Evolutionary conservation across 495 filamentous ascomycete species (phyloP), one percentile per base, ranked within the genome.

Genomic region (Oleoguttula mirabilis): DNA sequence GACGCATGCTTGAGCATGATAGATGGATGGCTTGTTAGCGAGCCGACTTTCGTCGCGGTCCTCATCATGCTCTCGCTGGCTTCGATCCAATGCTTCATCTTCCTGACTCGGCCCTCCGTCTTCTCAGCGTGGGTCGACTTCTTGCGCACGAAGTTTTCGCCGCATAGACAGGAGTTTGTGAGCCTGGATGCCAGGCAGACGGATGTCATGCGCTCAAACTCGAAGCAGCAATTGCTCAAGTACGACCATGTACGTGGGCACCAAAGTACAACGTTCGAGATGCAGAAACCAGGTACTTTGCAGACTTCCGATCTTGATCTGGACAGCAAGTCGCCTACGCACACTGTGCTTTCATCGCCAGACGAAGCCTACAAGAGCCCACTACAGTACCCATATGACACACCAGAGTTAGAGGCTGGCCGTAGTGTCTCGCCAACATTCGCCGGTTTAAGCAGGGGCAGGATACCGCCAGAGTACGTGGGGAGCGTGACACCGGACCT

Each of bases 101-200:
- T 96, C 41, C 77, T 94, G 21, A 80, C 78, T 17, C 82, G 88
- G 21, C 74, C 69, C 48, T 79, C 78, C 17, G 92, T 96, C 76
- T 69, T 94, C 37, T 68, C 68, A 12, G 92, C 82, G 39, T 98
- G 90, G 90, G 45, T 69, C 27, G 77, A 88, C 10, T 56, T 88
- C 30, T 61, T 82, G 54, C 60, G 62, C 16, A 50, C 62, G 16
- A 51, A 56, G 43, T 66, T 71, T 42, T 48, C 40, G 44, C 59
- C 45, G 45, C 56, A 65, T 55, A 71, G 64, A 57, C 72, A 65
- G 36, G 90, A 96, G 53, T 96, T 93, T 51, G 85, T 93, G 48
- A 88, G 82, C 11, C 80, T 80, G 16, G 88, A 95, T 50, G 87
- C 85, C 19, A 72, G 75, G 36, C n/a, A n/a, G n/a, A 63, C 69